Conservation (phyloP, 164 flowering plant species). For the Warburgia ugandensis region DNA sequence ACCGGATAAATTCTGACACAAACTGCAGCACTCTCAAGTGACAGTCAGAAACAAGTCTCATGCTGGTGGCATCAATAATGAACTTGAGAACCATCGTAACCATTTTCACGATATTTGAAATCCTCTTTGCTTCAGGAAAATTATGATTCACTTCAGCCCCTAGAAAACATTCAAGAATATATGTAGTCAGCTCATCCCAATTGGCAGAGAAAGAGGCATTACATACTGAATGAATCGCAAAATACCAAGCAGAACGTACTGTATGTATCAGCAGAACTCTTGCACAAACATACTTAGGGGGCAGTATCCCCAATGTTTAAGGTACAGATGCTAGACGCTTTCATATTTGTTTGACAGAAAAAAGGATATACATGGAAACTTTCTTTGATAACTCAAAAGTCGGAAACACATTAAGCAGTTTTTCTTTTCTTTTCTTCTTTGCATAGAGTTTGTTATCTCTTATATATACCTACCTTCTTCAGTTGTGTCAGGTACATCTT, state of each 20-base stretch:
- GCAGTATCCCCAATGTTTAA: too few species aligned
- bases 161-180: constrained; percentile 17
- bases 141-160: constrained; percentile 18
- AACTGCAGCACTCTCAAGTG: constrained; percentile 42
- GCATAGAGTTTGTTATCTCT: not conserved
- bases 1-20: constrained; percentile 31
- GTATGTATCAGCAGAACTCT: too few species aligned
- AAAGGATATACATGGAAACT: too few species aligned
- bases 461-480: constrained; percentile 28
- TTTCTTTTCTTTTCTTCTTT: not conserved
- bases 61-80: constrained; percentile 44
- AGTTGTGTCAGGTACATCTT: constrained; percentile 20
- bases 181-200: not conserved
- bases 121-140: constrained; percentile 18
- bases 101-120: constrained; percentile 45
- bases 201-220: too few species aligned
- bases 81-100: constrained; percentile 60
- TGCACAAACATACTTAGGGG: too few species aligned
- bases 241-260: not conserved
- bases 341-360: too few species aligned
- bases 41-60: constrained; percentile 25
- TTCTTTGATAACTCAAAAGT: not conserved
- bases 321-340: too few species aligned
- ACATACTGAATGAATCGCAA: not conserved
- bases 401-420: not conserved